Base-by-base conservation (phyloP, 1,139 yeast species). In the Arxiozyma bovina region DNA sequence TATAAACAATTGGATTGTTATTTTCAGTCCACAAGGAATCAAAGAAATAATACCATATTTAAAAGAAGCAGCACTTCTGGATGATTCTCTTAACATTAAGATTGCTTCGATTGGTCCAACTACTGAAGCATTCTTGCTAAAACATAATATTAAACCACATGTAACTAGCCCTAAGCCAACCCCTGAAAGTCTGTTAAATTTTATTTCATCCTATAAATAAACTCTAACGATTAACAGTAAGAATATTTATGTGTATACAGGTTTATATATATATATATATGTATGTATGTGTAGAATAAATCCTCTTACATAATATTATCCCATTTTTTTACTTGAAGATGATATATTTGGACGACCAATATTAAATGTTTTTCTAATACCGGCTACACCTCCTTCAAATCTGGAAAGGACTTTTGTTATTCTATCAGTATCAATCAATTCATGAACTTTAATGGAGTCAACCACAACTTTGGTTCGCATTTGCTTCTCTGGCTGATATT, bases 31-130 rank as follows among this genome's bases (percentile, higher is more conserved):
- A 0, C 96, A 93, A 60, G 96, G 96, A 0, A 85, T 96, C 0
- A 79, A 77, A 46, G 73, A 70, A 0, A 83, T 87, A 8, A 79
- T 87, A 2, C 72, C 77, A 15, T 73, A 74, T 59, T 60, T 84
- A 48, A 70, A 67, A 48, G 54, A 60, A 0, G n/a, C 8, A 34
- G n/a, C 6, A 12, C 40, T 34, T 15, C n/a, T 34, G n/a, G 56
- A 60, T 45, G 30, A 50, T 6, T 15, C 40, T 3, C 15, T 12
- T 1, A 42, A 45, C 12, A 45, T 45, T 5, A 46, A 76, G 54
- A 74, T 90, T 21, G 97, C 95, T 0, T 82, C 91, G 5, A 93
- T 93, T 57, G 99, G 99, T 0, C 98, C 98, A 1, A 91, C 98
- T 0, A 93, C 99, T 0, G 82, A 85, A 59, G 79, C 77, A 43